These are phyloP conservation scores for Haberlea rhodopensis DNA, from an alignment of 257 asterid genomes.

Conservation along the genomic window DNA sequence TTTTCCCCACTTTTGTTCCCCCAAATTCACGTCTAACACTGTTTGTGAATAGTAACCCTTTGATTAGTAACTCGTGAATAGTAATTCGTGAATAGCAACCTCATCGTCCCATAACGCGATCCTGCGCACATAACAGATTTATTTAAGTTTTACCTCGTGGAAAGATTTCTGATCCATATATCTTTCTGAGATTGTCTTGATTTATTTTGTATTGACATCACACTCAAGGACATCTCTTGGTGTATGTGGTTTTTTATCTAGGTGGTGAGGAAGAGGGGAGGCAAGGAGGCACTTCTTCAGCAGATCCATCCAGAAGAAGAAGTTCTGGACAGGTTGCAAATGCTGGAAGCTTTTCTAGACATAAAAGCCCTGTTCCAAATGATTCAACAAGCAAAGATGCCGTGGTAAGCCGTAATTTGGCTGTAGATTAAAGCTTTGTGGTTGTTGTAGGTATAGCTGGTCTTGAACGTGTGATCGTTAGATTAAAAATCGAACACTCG, in stretches of 20 bases:
- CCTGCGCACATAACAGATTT: too few relatives aligned
- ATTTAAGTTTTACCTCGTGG: not conserved
- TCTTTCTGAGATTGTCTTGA: not conserved
- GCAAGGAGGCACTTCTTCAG: constrained; percentile 62
- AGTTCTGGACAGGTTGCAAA: constrained; percentile 56
- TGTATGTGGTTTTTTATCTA: constrained; percentile 19
- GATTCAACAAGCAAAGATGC: constrained; percentile 82
- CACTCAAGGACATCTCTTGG: not conserved
- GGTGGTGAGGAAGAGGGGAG: constrained; percentile 79
- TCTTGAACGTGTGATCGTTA: not conserved
- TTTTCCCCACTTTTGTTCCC: too few relatives aligned
- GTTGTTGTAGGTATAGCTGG: not conserved
- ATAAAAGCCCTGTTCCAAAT: constrained; percentile 69
- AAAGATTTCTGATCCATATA: too few relatives aligned
- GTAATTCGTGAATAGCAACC: too few relatives aligned
- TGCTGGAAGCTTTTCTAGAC: constrained; percentile 56
- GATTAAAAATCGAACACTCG: not conserved
- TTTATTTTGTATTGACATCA: not conserved
- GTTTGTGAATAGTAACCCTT: too few relatives aligned
- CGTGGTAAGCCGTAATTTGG: constrained; percentile 49
- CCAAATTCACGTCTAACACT: too few relatives aligned
- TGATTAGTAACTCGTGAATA: too few relatives aligned
- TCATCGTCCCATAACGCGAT: too few relatives aligned
- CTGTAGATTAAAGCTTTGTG: constrained; percentile 7
- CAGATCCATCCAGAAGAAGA: constrained; percentile 70